Evolutionary conservation across 2,329 filamentous ascomycete genomes (phyloP), one percentile per base, ranked within the genome.

Genomic region (Pseudophaeomoniella oleicola): DNA sequence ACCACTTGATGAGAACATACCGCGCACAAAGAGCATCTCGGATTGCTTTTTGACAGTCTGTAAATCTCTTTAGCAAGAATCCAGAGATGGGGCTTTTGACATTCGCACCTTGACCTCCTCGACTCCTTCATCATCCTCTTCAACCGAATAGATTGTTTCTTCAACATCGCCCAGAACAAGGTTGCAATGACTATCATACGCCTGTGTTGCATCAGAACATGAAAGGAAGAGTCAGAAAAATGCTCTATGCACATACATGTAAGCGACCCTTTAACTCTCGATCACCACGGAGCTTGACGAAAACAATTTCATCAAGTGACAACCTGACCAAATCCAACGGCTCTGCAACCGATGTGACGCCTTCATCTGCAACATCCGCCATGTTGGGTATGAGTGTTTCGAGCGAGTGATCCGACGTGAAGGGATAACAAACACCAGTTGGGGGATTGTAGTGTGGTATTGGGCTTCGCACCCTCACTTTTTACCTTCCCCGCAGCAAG

Each of bases 111-210:
- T 82, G 50, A 85, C 67, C 17, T 75, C 74, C 39, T 88, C 69
- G 43, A 72, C 79, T 39, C 81, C 78, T 12, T 80, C 75, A 30
- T 92, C 84, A 11, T 86, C 81, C 41, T 94, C 87, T 41, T 94
- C 87, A 3, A 93, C 78, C 19, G 88, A 70, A 56, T 94, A 98
- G 47, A 98, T 86, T 4, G 88, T 96, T 67, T 98, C 90, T 55
- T 94, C 86, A 3, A 96, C 90, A 46, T 98, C 90, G 37, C 90
- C 88, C 4, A 98, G 71, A 4, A 98, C 85, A 32, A 98, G 63
- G 54, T 98, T 98, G 71, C 92, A 98, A 60, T 98, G 90, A 53
- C 85, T 94, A 56, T 98, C 90, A 57, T 98, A 98, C 38, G 90
- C 90, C 90, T 98, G 40, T 17, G 35, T 32, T 13, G 35, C 50